Evolutionary conservation across 331 rosid species (phyloP).

Genomic region (Spiraea crenata): DNA sequence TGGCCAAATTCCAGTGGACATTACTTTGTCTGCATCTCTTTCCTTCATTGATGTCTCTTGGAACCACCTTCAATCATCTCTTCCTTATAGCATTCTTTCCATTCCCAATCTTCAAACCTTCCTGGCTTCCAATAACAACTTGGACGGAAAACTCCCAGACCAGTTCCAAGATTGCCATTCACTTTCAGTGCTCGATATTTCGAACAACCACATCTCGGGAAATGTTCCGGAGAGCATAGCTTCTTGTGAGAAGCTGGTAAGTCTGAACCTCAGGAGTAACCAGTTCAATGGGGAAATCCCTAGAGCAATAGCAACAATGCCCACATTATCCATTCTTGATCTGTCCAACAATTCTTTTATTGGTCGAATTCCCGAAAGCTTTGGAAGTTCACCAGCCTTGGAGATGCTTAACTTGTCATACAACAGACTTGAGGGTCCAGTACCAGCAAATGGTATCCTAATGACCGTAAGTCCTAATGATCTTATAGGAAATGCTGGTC

Average conservation of each 20-base stretch:
- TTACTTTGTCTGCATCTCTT: constrained; percentile 63
- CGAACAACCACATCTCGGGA: constrained; percentile 58
- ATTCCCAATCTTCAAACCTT: constrained; percentile 73
- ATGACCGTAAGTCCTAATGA: constrained; percentile 61
- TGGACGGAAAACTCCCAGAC: constrained; percentile 58
- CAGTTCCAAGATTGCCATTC: constrained; percentile 70
- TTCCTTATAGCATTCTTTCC: constrained; percentile 65
- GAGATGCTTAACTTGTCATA: constrained; percentile 77
- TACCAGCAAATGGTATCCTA: constrained; percentile 69
- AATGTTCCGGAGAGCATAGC: constrained; percentile 71
- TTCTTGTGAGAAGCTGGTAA: constrained; percentile 74
- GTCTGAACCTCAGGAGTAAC: constrained; percentile 63
- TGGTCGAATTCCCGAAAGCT: constrained; percentile 63
- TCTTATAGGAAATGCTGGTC: constrained; percentile 66
- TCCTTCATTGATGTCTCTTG: constrained; percentile 82
- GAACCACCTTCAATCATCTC: constrained; percentile 59
- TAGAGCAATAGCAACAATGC: constrained; percentile 57
- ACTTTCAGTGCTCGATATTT: constrained; percentile 76
- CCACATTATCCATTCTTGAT: constrained; percentile 73
- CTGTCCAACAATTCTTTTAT: constrained; percentile 69
- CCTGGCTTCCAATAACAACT: constrained; percentile 67
- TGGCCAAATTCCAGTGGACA: constrained; percentile 62
- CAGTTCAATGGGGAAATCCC: constrained; percentile 68
- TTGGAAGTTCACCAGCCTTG: constrained; percentile 73
- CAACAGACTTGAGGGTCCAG: constrained; percentile 82